Conservation (phyloP, 495 filamentous ascomycete genomes). For the Penicillium fimorum region DNA sequence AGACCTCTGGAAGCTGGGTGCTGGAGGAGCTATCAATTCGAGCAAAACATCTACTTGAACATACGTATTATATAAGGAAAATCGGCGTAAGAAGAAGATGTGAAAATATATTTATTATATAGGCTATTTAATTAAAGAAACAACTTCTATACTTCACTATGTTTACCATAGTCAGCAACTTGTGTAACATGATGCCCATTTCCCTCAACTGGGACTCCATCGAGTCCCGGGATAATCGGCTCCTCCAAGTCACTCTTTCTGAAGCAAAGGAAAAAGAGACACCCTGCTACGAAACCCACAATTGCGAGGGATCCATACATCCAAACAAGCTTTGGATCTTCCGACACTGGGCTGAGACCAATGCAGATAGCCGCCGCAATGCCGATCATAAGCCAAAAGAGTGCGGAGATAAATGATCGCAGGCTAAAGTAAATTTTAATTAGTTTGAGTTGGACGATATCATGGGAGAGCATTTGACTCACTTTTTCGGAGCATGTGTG, state of each 20-base stretch:
- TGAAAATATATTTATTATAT: background rate
- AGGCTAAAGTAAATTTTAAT: constrained; percentile 12
- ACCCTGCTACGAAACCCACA: constrained; percentile 16
- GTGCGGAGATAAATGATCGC: constrained; percentile 28
- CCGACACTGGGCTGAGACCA: constrained; percentile 28
- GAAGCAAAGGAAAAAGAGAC: constrained; percentile 18
- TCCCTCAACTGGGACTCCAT: background rate
- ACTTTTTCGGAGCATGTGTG: constrained; percentile 30
- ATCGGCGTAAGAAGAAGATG: background rate
- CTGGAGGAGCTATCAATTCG: background rate
- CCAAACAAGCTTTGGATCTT: constrained; percentile 45
- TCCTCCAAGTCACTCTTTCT: constrained; percentile 1
- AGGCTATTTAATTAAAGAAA: background rate
- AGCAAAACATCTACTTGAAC: background rate
- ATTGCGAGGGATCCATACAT: constrained; percentile 48
- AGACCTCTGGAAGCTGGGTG: background rate
- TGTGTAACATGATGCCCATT: background rate
- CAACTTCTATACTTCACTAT: background rate
- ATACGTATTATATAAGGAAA: background rate
- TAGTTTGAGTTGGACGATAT: background rate
- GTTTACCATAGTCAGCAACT: background rate
- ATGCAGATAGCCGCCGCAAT: constrained; percentile 30
- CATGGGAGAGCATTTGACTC: background rate
- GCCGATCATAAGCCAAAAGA: constrained; percentile 27
- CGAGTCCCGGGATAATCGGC: background rate